phyloP scores from a whole-genome alignment of 1,284 basidiomycete genomes.

The Phellopilus nigrolimitatus region DNA sequence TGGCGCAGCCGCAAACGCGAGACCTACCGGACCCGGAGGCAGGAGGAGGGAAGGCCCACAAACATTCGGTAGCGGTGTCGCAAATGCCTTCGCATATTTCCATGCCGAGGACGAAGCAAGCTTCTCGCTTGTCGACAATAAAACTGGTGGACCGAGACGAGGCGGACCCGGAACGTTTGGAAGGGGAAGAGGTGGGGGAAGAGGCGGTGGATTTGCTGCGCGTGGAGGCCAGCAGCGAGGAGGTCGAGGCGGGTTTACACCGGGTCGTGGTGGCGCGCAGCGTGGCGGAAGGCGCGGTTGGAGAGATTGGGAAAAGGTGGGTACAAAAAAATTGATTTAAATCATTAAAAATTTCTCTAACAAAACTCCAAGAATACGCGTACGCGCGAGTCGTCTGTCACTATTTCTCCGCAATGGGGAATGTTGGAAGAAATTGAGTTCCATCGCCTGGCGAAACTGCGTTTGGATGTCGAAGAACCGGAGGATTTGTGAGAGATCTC shows the following conservation, averaged over 20 bases:
- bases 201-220: conserved; percentile 38
- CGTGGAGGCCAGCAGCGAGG: conserved; percentile 38
- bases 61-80: conserved; percentile 77
- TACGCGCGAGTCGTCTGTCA: conserved; percentile 90
- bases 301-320: conserved; percentile 93
- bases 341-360: not conserved
- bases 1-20: conserved; percentile 35
- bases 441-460: conserved; percentile 85
- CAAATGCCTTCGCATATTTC: conserved; percentile 96
- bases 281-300: conserved; percentile 74
- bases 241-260: conserved; percentile 42
- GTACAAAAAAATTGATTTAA: conserved; percentile 22
- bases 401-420: conserved; percentile 87
- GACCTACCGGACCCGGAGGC: conserved; percentile 16
- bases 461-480: conserved; percentile 87
- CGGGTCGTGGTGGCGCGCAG: conserved; percentile 39
- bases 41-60: conserved; percentile 58
- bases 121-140: conserved; percentile 96
- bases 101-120: conserved; percentile 98
- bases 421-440: conserved; percentile 98
- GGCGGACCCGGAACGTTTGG: conserved; percentile 48
- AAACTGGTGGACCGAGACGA: conserved; percentile 58
- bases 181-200: conserved; percentile 51
- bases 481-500: conserved; percentile 73
- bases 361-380: conserved; percentile 73